Evolutionary conservation across 2,329 filamentous ascomycete genomes (phyloP).

Genomic region (Colletotrichum australisinense): DNA sequence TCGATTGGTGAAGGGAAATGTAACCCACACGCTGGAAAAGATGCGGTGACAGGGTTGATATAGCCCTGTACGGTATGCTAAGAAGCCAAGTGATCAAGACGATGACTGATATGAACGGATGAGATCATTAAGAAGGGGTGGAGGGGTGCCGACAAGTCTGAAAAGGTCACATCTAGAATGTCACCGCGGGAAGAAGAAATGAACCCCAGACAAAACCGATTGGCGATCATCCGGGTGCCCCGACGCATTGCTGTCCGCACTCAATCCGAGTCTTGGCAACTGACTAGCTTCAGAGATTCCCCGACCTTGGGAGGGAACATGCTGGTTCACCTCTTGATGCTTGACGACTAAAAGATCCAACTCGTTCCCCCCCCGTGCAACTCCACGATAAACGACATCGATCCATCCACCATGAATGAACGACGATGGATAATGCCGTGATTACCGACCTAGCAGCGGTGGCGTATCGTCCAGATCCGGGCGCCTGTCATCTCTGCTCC

Average conservation of each 20-base stretch:
- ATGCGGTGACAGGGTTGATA: neutral
- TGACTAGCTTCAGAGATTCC: conserved; percentile 3
- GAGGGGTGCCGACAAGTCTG: neutral
- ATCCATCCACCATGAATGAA: neutral
- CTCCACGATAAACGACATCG: neutral
- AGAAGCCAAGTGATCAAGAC: neutral
- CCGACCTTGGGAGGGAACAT: conserved; percentile 6
- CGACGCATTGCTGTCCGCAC: conserved; percentile 5
- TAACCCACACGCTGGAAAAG: neutral
- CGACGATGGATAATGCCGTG: neutral
- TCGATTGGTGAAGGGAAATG: neutral
- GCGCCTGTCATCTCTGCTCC: neutral
- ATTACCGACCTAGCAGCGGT: neutral
- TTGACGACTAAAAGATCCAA: neutral
- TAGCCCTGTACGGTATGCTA: neutral
- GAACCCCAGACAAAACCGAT: neutral
- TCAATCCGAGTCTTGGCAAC: neutral
- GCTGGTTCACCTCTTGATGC: conserved; percentile 3
- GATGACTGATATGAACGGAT: neutral
- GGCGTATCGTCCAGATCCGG: neutral
- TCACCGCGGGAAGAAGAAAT: neutral
- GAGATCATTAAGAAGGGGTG: neutral
- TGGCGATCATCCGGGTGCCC: conserved; percentile 6
- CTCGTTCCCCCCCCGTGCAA: neutral
- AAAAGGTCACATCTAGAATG: neutral